These are phyloP conservation scores for Chlamydomonas schloesseri DNA, from an alignment of 139 green algal species.

Conservation along the genomic window DNA sequence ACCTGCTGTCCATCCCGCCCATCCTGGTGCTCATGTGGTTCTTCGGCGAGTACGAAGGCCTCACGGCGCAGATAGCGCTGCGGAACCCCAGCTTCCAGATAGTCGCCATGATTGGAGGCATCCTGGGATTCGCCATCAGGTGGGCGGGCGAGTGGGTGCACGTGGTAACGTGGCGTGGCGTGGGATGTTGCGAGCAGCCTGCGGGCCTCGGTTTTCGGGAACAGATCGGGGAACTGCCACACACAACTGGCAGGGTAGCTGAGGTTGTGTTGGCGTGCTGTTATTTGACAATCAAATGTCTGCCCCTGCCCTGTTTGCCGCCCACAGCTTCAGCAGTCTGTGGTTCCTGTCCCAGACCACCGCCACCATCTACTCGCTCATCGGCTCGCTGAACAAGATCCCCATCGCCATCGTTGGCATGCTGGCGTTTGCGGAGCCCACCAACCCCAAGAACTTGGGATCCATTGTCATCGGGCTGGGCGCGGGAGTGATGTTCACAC, in stretches of 20 bases:
- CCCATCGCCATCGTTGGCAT: conserved; percentile 90
- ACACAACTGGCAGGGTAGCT: no score
- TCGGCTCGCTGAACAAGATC: conserved; percentile 95
- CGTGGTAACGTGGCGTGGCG: no score
- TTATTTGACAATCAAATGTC: neutral
- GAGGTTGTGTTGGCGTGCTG: no score
- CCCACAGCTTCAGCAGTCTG: conserved; percentile 77
- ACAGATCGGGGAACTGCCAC: no score
- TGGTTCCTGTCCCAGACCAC: conserved; percentile 94
- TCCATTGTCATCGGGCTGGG: conserved; percentile 84
- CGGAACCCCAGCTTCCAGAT: conserved; percentile 48
- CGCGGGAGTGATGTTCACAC: conserved; percentile 83
- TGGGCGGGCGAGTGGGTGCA: neutral
- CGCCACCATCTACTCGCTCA: conserved; percentile 89
- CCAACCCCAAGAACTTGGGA: conserved; percentile 81
- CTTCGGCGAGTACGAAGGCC: conserved; percentile 62
- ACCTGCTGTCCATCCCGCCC: conserved; percentile 87
- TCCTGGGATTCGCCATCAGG: conserved; percentile 68
- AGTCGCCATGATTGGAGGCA: conserved; percentile 47
- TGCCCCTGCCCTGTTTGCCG: neutral
- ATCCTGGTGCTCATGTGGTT: conserved; percentile 71
- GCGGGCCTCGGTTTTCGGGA: no score
- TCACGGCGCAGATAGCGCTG: conserved; percentile 66
- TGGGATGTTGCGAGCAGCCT: no score
- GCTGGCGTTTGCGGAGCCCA: conserved; percentile 81